Percentiles rank a stretch among this genome's conserved stretches.
Evolutionary conservation across 495 filamentous ascomycete genomes (phyloP).

Genomic region (Mycothermus thermophilus): DNA sequence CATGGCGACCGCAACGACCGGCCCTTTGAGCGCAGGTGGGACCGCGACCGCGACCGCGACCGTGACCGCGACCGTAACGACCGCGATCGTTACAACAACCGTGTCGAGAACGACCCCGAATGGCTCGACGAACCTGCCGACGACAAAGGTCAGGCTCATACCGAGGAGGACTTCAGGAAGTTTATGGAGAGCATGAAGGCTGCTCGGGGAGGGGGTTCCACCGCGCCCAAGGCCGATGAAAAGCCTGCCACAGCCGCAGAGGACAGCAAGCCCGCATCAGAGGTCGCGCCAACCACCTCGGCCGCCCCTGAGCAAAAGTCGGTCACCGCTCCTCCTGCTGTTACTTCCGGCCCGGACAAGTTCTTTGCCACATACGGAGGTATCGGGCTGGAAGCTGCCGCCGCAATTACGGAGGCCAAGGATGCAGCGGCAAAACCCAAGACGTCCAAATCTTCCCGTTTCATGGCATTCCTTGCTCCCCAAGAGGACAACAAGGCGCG

Average conservation of each 20-base stretch:
- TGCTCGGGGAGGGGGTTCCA: constrained; percentile 25
- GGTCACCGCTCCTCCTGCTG: constrained; percentile 43
- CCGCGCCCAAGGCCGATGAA: constrained; percentile 30
- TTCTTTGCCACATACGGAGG: constrained; percentile 60
- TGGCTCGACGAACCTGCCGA: constrained; percentile 72
- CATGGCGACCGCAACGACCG: constrained; percentile 31
- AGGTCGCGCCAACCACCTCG: constrained; percentile 6
- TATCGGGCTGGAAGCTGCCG: constrained; percentile 26
- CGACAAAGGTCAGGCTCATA: constrained; percentile 54
- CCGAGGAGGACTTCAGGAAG: constrained; percentile 83
- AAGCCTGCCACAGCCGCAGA: constrained; percentile 28
- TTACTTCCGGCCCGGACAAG: constrained; percentile 57
- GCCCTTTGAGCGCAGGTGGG: constrained; percentile 36
- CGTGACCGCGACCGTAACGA: too few relatives aligned
- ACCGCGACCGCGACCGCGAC: constrained; percentile 51
- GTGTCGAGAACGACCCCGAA: constrained; percentile 67
- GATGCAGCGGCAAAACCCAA: constrained; percentile 28
- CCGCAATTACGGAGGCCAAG: constrained; percentile 26
- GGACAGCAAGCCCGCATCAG: constrained; percentile 19
- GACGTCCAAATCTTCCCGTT: constrained; percentile 55
- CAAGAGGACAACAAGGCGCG: constrained; percentile 45
- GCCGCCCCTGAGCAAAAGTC: constrained; percentile 28
- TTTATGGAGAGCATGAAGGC: constrained; percentile 92
- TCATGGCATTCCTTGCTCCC: constrained; percentile 67
- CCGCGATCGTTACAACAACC: constrained; percentile 50